Base-by-base conservation (phyloP, 2,329 filamentous ascomycete genomes). In the Aspergillus terreus region DNA sequence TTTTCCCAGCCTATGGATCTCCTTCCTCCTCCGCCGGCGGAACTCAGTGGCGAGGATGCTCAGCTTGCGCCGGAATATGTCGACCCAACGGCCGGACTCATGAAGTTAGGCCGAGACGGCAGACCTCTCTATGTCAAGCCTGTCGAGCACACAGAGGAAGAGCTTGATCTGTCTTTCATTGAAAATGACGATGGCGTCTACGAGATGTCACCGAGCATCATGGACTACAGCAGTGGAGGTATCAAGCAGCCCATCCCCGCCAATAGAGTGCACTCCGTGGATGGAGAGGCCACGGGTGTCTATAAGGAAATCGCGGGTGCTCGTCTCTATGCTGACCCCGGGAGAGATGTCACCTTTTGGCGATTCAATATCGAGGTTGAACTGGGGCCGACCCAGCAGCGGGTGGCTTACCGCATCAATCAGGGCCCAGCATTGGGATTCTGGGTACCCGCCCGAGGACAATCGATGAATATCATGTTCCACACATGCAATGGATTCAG, bases 391-490 rank as follows among this genome's bases (percentile, higher is more conserved):
- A 81, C 78, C 52, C 89, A 97, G 71, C 84, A 92, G 62, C 86
- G 92, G 36, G 88, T 99, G 57, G 92, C 92, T 0, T 99, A 99
- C 71, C 88, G 92, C 49, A 95, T 99, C 75, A 99, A 99, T 65
- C 82, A 86, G 44, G 92, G 94, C 0, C 92, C 92, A 5, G 84
- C 90, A 2, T 85, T 89, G 47, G 90, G 87, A 1, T 99, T 99
- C 69, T 99, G 94, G 92, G 90, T 99, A 0, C 94, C 95, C 4
- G 87, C 87, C 30, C 82, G 80, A 46, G 87, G 84, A 14, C 81
- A 95, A 68, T 83, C 88, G 2, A 99, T 99, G 94, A 96, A 97
- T 73, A 89, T 96, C 68, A 96, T 97, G 91, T 99, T 96, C 74
- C 83, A 97, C 75, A 96, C 88, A 68, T 96, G 94, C 76, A 99